Base-by-base conservation (phyloP, 2,329 filamentous ascomycete species). In the Orbilia blumenaviensis region DNA sequence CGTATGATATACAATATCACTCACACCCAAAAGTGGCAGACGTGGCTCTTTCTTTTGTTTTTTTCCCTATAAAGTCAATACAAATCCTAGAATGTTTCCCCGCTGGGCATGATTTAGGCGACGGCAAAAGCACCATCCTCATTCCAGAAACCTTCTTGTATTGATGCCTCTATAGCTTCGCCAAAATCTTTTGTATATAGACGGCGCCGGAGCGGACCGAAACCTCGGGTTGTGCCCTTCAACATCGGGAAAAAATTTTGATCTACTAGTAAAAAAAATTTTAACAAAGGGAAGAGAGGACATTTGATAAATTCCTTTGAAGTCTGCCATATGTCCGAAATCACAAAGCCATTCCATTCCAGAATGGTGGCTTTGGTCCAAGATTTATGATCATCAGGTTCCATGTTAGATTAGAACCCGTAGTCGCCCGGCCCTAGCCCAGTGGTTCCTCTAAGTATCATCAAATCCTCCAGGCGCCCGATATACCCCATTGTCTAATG, bases 31-130 rank as follows among this genome's bases (percentile, higher is more conserved):
- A 36, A 34, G n/a, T 21, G 50, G 62, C 23, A 75, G 63, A 68
- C 56, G 71, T 75, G 71, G 69, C 71, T 46, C 38, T 46, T 66
- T 61, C 44, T 60, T 74, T 38, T 27, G 42, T 66, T 56, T 66
- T 68, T 60, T 36, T 29, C 27, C 8, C 27, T 58, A 14, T 36
- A 36, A 34, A 25, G 60, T 52, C 58, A 63, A 41, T 66, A 42
- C 29, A 63, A 38, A 61, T 29, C 58, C 61, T 66, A 60, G 61
- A 61, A 58, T 54, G 50, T 41, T 38, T 52, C n/a, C 50, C 44
- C 42, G 50, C 46, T 75, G 25, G 32, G 46, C 56, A 66, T 41
- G 36, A 66, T 66, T 66, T 66, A 60, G 68, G 61, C 61, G 61
- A 73, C 67, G 41, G 56, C 41, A 44, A 50, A 64, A 74, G 54